phyloP scores from a whole-genome alignment of 2,329 filamentous ascomycete species.

The Fusarium succisae region DNA sequence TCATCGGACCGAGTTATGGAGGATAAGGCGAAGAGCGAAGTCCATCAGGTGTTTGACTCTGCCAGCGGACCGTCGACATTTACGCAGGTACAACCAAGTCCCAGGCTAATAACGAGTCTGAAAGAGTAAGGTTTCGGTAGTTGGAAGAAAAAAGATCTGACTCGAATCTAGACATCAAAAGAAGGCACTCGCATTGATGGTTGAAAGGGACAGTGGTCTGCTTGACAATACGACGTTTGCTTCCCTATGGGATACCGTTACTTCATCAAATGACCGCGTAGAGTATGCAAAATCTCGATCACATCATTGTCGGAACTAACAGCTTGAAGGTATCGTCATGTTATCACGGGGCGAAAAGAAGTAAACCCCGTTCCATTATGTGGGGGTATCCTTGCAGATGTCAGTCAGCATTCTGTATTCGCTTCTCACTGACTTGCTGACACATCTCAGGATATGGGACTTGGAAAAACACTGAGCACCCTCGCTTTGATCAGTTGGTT shows the following conservation, averaged over 20 bases:
- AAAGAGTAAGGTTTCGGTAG: neutral
- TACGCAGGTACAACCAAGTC: neutral
- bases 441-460: neutral
- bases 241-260: fast-evolving
- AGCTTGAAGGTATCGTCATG: neutral
- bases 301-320: fast-evolving
- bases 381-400: neutral
- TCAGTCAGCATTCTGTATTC: neutral
- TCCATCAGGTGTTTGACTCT: neutral
- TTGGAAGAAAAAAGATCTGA: neutral
- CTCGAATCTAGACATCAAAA: neutral
- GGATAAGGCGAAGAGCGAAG: neutral
- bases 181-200: neutral
- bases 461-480: neutral
- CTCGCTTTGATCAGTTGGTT: neutral
- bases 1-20: neutral
- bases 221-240: neutral
- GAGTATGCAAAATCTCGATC: neutral
- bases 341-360: neutral
- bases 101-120: neutral
- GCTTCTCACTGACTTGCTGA: fast-evolving
- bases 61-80: neutral
- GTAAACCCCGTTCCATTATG: fast-evolving
- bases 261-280: neutral
- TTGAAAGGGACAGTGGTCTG: neutral